These are phyloP conservation scores for Phialocephala subalpina DNA, from an alignment of 2,329 filamentous ascomycete species.

Conservation along the genomic window DNA sequence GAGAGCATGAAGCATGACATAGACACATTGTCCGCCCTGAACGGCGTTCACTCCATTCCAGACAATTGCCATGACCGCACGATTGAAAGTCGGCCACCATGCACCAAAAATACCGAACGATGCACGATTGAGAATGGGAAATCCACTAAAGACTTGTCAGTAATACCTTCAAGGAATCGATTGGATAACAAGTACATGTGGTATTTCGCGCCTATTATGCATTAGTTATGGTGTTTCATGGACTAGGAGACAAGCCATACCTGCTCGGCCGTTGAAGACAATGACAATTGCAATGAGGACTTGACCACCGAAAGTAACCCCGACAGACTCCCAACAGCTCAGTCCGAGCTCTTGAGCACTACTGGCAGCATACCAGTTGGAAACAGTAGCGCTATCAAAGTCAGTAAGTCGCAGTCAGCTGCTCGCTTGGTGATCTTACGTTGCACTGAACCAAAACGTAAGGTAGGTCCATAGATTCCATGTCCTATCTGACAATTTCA, in stretches of 20 bases:
- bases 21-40: constrained; percentile 46
- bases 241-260: no score
- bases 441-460: constrained; percentile 53
- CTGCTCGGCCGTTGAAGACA: constrained; percentile 51
- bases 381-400: constrained; percentile 45
- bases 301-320: constrained; percentile 50
- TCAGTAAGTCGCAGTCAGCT: constrained; percentile 1
- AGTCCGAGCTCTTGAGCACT: constrained; percentile 52
- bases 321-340: constrained; percentile 58
- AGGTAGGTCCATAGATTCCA: constrained; percentile 52
- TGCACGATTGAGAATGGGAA: constrained; percentile 51
- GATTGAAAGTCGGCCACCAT: constrained; percentile 53
- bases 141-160: constrained; percentile 37
- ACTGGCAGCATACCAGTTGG: constrained; percentile 49
- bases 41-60: constrained; percentile 53
- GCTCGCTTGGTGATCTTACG: constrained; percentile 18
- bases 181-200: constrained; percentile 43
- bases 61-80: constrained; percentile 54
- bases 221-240: no score
- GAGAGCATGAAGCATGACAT: constrained; percentile 52
- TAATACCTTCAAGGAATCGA: not conserved
- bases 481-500: constrained; percentile 49
- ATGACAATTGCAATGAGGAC: constrained; percentile 51
- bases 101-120: constrained; percentile 54
- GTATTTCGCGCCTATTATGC: constrained; percentile 47